phyloP scores from a whole-genome alignment of 2,329 filamentous ascomycete genomes.

The Cordyceps javanica region DNA sequence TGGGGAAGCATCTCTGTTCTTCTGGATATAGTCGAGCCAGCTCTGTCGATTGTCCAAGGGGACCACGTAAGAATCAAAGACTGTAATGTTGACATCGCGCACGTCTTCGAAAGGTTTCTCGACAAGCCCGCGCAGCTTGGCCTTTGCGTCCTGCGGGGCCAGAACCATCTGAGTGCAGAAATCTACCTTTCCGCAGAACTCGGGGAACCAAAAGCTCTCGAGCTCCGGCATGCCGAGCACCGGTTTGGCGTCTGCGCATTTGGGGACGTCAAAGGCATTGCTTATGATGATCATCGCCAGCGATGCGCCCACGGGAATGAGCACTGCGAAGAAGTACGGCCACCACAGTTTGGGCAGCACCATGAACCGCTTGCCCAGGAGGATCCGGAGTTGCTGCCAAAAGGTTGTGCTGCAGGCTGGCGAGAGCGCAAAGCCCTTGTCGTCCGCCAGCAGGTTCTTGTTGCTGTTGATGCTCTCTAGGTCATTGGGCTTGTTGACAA shows the following conservation, averaged over 20 bases:
- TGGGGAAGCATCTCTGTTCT: not conserved
- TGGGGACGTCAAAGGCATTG: not conserved
- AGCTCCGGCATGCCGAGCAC: not conserved
- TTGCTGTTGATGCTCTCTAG: not conserved
- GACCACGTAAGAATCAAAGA: not conserved
- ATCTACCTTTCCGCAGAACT: not conserved
- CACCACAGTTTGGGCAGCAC: conserved; percentile 70
- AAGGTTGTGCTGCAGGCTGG: conserved; percentile 12
- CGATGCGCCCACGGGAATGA: conserved; percentile 24
- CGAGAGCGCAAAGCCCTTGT: conserved; percentile 4
- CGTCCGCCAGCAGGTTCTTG: conserved; percentile 1
- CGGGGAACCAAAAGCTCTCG: not conserved
- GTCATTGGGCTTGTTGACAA: conserved; percentile 19
- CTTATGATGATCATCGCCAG: not conserved
- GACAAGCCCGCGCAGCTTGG: not conserved
- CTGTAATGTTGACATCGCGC: not conserved
- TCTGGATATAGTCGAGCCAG: not conserved
- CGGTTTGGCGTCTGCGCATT: not conserved
- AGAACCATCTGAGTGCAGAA: not conserved
- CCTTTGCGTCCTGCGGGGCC: not conserved
- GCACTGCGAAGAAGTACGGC: conserved; percentile 64
- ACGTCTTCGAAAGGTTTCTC: not conserved
- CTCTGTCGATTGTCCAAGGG: not conserved
- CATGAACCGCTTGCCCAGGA: conserved; percentile 67
- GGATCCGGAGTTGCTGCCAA: conserved; percentile 54